Base-by-base conservation (phyloP, 176 grass and related monocot genomes). In the Themeda triandra region DNA sequence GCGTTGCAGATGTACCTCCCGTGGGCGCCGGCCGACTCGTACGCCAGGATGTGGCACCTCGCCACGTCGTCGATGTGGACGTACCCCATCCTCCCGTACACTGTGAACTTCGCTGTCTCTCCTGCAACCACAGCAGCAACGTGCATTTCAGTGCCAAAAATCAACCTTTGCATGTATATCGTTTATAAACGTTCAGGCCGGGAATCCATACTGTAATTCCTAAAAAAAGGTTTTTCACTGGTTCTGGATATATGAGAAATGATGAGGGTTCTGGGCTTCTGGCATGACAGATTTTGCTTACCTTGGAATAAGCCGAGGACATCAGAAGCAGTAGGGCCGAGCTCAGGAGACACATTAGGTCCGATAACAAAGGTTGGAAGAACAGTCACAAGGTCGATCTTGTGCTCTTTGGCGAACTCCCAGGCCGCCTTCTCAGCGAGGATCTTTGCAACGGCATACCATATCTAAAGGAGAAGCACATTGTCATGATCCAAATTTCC, bases 1-100 rank as follows among this genome's bases (percentile, higher is more conserved):
- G 90, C 92, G 65, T 86, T 98, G 90, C 95, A 98, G 46, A 95
- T 86, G 84, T 98, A 98, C 79, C 95, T 84, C 44, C 95, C 95
- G 37, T 88, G 23, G 3, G 92, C 91, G 17, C 59, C 44, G 23
- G 78, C 59, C 8, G 88, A 63, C 79, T 95, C 95, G 29, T 98
- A 95, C 75, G 84, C 76, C 74, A 98, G 86, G 71, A 98, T 92
- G 87, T 98, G 95, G 87, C 95, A 91, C 60, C 78, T 86, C 8
- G 92, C 91, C 23, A 93, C 91, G 45, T 98, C 91, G 84, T 95
- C 95, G 73, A 95, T 98, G 82, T 93, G 95, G 60, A 98, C 90
- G 67, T 95, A 98, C 65, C 95, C 92, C 92, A 94, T 98, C 78
- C 92, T 91, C 35, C 95, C 92, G 74, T 91, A 89, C 83, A 51